Evolutionary conservation across 2,329 filamentous ascomycete genomes (phyloP).

Genomic region (Ophiostoma piceae): DNA sequence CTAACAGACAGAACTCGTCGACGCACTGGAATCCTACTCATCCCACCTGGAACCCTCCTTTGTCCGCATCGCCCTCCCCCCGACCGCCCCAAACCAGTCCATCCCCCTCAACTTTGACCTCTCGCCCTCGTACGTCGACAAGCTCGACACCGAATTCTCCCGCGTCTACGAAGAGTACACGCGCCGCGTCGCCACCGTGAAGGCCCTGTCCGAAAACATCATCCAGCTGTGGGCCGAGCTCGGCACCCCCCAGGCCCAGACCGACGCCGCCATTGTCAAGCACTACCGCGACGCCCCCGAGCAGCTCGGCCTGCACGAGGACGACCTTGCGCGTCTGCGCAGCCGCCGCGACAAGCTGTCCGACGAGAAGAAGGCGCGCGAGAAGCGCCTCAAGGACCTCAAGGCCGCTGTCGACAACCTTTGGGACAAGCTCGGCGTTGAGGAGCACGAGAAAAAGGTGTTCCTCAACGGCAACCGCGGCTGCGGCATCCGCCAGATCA

Average conservation of each 20-base stretch:
- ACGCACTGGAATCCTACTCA: conserved; percentile 92
- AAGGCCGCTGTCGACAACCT: conserved; percentile 72
- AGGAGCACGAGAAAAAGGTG: conserved; percentile 73
- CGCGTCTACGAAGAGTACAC: conserved; percentile 96
- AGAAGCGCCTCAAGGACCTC: conserved; percentile 70
- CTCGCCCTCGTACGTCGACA: conserved; percentile 80
- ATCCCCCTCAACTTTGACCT: conserved; percentile 83
- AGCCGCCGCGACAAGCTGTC: conserved; percentile 73
- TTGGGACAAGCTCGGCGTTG: conserved; percentile 82
- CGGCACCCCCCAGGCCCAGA: conserved; percentile 88
- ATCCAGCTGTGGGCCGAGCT: conserved; percentile 95
- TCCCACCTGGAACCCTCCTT: conserved; percentile 90
- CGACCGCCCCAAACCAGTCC: conserved; percentile 68
- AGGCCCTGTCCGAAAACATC: conserved; percentile 71
- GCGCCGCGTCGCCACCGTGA: conserved; percentile 69
- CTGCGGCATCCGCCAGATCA: conserved; percentile 84
- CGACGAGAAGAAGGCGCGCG: conserved; percentile 82
- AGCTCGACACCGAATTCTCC: conserved; percentile 84
- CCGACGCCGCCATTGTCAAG: conserved; percentile 80
- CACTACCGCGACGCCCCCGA: conserved; percentile 86
- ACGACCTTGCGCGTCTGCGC: conserved; percentile 70
- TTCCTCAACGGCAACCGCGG: conserved; percentile 87
- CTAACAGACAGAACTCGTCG: conserved; percentile 65
- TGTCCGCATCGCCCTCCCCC: conserved; percentile 77
- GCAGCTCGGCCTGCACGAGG: conserved; percentile 84